Evolutionary conservation across 2,329 filamentous ascomycete species (phyloP), one percentile per base, ranked within the genome.

Genomic region (Xylogone sp.): DNA sequence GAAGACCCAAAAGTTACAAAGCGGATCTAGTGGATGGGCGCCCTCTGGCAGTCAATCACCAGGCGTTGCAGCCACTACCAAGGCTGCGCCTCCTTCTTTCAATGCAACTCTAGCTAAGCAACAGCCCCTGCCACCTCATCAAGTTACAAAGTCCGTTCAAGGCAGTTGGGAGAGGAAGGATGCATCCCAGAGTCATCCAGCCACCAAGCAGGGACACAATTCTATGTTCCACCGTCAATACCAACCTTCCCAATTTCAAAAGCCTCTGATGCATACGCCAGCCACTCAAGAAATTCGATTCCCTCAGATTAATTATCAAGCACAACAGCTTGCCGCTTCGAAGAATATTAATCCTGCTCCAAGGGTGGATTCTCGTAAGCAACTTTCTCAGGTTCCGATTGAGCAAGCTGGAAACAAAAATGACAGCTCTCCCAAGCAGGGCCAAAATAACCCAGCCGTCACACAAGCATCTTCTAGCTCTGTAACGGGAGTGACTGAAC

Each of bases 151-250:
- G 21, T 21, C 52, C 18, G 27, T 39, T 16, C 39, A 47, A 5
- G 45, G 55, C 42, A 45, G 31, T n/a, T 65, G 61, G 62, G 58
- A 61, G 39, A 62, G 61, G 47, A 63, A 60, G 29, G 60, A 62
- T 8, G 43, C 42, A 6, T 43, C 57, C 6, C 52, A 57, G 12
- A 47, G 69, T 21, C 71, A 73, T 53, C 71, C 70, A 31, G 69
- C 71, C 20, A 71, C 69, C 45, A 65, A 69, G 44, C 66, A 62
- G 45, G 62, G 66, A 27, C 65, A 65, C 31, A 59, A 49, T 29
- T 29, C 59, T 2, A 57, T 64, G 46, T 60, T 59, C 34, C 53
- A 60, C 46, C 56, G 60, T 13, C 54, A 61, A 27, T 59, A 57
- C 42, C 46, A 49, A n/a, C 27, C 50, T 3, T 39, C 43, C 43